Conservation (phyloP, 225 moss, liverwort and hornwort genomes). For the Polytrichum commune region DNA sequence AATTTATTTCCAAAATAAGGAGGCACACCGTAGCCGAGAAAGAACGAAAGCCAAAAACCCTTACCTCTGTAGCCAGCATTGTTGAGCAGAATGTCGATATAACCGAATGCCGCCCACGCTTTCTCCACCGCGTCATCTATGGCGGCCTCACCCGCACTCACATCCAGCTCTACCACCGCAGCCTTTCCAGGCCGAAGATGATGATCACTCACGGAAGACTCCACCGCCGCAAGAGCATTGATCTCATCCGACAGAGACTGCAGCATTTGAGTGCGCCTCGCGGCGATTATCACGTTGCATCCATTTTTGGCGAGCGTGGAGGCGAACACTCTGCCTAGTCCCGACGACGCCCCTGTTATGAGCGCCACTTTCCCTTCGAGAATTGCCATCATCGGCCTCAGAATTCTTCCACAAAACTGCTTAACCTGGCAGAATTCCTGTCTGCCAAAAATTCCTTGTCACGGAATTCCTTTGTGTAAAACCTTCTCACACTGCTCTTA, state of each 20-base stretch:
- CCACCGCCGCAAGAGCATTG: constrained; percentile 22
- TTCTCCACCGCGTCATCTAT: constrained; percentile 65
- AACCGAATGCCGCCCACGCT: constrained; percentile 72
- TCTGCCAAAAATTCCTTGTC: background rate
- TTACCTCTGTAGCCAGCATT: constrained; percentile 76
- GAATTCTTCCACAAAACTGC: background rate
- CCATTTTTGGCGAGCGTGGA: constrained; percentile 50
- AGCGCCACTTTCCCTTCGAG: constrained; percentile 67
- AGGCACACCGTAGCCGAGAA: no score
- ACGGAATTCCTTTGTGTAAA: no score
- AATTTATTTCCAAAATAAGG: no score
- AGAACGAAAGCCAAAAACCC: no score
- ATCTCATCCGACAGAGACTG: constrained; percentile 64
- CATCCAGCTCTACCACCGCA: constrained; percentile 50
- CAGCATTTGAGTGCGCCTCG: constrained; percentile 59
- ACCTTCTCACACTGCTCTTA: no score
- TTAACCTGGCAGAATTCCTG: background rate
- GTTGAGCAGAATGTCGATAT: constrained; percentile 70
- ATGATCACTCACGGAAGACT: constrained; percentile 2
- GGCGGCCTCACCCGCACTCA: constrained; percentile 53
- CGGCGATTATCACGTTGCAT: constrained; percentile 62
- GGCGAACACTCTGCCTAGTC: constrained; percentile 70
- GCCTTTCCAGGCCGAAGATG: constrained; percentile 42
- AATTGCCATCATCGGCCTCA: constrained; percentile 26
- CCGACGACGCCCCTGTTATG: constrained; percentile 84